These are phyloP conservation scores for Arabidopsis lyrata DNA, from an alignment of 441 rosid genomes.

Conservation along the genomic window DNA sequence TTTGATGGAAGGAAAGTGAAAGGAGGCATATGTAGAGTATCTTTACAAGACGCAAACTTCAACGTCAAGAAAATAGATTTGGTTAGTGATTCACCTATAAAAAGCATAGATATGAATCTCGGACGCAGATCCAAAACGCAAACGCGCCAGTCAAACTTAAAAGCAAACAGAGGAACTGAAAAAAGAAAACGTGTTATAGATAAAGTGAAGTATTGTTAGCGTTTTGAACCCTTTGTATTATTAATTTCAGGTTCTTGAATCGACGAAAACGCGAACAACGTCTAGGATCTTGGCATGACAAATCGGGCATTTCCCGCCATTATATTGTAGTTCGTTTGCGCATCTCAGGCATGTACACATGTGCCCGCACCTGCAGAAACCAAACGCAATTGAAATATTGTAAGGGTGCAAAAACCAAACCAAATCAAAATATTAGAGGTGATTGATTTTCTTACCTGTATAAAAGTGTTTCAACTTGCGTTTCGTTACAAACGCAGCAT, in stretches of 20 bases:
- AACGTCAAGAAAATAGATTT: slow-evolving; percentile 19
- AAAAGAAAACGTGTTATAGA: not conserved
- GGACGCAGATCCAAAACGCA: slow-evolving; percentile 34
- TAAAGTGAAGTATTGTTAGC: slow-evolving; percentile 16
- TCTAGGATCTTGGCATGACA: slow-evolving; percentile 80
- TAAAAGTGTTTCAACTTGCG: slow-evolving; percentile 42
- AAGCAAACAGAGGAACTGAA: not conserved
- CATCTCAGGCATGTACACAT: slow-evolving; percentile 88
- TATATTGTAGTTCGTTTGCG: slow-evolving; percentile 75
- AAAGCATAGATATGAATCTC: slow-evolving; percentile 16
- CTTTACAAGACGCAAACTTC: slow-evolving; percentile 32
- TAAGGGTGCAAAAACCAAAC: not conserved
- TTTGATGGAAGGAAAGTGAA: slow-evolving; percentile 31
- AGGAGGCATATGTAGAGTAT: slow-evolving; percentile 20
- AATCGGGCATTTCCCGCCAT: slow-evolving; percentile 78
- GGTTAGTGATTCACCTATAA: slow-evolving; percentile 28
- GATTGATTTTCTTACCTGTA: slow-evolving; percentile 34
- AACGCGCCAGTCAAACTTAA: slow-evolving; percentile 20
- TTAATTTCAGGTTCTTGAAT: slow-evolving; percentile 38
- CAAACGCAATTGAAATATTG: not conserved
- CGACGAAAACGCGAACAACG: slow-evolving; percentile 70
- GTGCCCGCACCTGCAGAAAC: slow-evolving; percentile 66
- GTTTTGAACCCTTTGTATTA: not conserved
- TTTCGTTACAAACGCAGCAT: slow-evolving; percentile 44
- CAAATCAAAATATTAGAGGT: not conserved